A percentile compares a stretch with the other conserved stretches of the same genome.
These are phyloP conservation scores for Chlamydomonas incerta DNA, from an alignment of 139 green algal species.

Conservation along the genomic window DNA sequence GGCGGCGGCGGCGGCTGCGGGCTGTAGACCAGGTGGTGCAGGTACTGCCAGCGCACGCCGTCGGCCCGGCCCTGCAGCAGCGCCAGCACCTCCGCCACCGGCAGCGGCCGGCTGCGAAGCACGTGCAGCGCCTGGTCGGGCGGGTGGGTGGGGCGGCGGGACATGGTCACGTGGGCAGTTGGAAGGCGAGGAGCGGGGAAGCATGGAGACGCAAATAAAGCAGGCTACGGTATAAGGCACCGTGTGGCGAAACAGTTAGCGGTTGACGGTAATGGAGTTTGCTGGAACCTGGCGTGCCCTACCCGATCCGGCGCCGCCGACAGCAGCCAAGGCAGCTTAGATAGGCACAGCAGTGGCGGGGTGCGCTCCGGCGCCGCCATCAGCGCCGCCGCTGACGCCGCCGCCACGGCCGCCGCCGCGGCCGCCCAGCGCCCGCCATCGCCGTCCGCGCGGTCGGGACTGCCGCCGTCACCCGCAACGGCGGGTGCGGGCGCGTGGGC, in stretches of 20 bases:
- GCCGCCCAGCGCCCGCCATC: background rate
- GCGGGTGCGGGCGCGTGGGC: too few species aligned
- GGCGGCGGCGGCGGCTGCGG: too few species aligned
- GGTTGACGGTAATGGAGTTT: too few species aligned
- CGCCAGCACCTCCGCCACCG: constrained; percentile 28
- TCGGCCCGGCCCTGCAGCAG: constrained; percentile 43
- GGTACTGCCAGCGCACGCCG: constrained; percentile 71
- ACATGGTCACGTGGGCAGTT: background rate
- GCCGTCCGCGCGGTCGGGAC: background rate
- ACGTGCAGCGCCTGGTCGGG: constrained; percentile 33
- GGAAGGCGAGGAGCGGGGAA: background rate
- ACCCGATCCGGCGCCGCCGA: constrained; percentile 13
- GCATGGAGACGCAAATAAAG: too few species aligned
- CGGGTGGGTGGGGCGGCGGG: too few species aligned
- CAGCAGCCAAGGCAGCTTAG: constrained; percentile 54
- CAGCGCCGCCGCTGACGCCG: background rate
- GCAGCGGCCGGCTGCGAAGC: constrained; percentile 20
- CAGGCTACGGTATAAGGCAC: too few species aligned
- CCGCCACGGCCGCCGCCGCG: constrained; percentile 23
- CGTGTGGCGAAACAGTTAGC: too few species aligned
- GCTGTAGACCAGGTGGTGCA: constrained; percentile 70
- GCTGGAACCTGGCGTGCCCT: too few species aligned
- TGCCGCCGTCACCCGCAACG: too few species aligned
- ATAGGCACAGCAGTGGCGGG: constrained; percentile 25
- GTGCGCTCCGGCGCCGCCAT: background rate